Evolutionary conservation across 371 early-diverging fungal genomes (phyloP), one percentile per base, ranked within the genome.

Genomic region (Mortierella sp.): DNA sequence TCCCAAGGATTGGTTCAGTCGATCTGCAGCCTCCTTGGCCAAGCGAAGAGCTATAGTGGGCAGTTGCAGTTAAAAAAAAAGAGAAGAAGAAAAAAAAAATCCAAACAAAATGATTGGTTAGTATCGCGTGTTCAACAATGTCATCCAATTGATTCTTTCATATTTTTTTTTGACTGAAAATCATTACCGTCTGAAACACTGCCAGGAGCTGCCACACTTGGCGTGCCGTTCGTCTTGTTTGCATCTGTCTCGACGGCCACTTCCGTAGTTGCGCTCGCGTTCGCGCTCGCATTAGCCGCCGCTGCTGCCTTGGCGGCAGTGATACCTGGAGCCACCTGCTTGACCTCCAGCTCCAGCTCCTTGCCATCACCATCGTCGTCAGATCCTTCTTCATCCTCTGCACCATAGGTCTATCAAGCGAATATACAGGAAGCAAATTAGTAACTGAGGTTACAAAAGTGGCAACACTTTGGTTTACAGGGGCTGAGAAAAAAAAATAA

Each of bases 311-410:
- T 77, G 59, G 82, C 83, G 21, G 87, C 89, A 14, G 84, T 84
- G 46, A 84, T 81, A 29, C 86, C 84, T 37, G 89, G 89, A 16
- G 89, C 84, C 51, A 88, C 81, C 37, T 81, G 84, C 66, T 79
- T 83, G 23, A 82, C 83, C 66, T 74, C 79, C 65, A 75, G 80
- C 26, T 69, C 84, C 0, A 58, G 76, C 28, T 72, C 62, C 19
- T 60, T 80, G 3, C 75, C 81, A 3, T 69, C 82, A 9, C 81
- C 75, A 51, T 89, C 92, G 21, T 91, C 93, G 25, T 92, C 93
- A 1, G 90, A 88, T n/a, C 86, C 87, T 23, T 88, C 90, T 46
- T 86, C 87, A 25, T 90, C 92, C 18, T 90, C 95, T 7, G 88
- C 93, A 45, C 87, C 94, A 64, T 94, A 95, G 2, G 94, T 88